These are phyloP conservation scores for Wickerhamomyces chambardii DNA, from an alignment of 805 yeast genomes.

Conservation along the genomic window DNA sequence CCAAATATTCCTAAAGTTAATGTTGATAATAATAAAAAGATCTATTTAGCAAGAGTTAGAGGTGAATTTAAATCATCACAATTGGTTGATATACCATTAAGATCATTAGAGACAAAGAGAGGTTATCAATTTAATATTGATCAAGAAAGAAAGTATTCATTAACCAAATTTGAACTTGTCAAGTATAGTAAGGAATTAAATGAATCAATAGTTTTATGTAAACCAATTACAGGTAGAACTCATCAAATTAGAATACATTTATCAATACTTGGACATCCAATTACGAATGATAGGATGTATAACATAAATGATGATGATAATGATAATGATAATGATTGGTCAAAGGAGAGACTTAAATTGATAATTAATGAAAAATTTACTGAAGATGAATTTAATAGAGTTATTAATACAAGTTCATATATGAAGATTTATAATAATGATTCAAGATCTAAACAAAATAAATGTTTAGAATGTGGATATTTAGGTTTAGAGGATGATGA, in stretches of 20 bases:
- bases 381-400: conserved; percentile 17
- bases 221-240: conserved; percentile 87
- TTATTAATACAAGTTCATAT: conserved; percentile 22
- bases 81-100: conserved; percentile 33
- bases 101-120: conserved; percentile 65
- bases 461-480: conserved; percentile 18
- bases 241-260: conserved; percentile 94
- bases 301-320: conserved; percentile 19
- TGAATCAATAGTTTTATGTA: conserved; percentile 67
- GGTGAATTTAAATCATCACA: conserved; percentile 68
- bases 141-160: conserved; percentile 50
- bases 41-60: conserved; percentile 78
- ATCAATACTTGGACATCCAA: conserved; percentile 83
- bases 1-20: conserved; percentile 47
- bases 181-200: conserved; percentile 55
- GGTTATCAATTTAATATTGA: conserved; percentile 45
- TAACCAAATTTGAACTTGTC: conserved; percentile 57
- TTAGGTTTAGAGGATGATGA: conserved; percentile 16
- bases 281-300: conserved; percentile 87
- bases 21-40: conserved; percentile 60
- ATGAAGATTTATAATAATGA: too few species aligned
- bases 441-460: not conserved
- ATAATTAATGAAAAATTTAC: conserved; percentile 22
- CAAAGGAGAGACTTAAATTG: conserved; percentile 38
- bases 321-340: conserved; percentile 31